Evolutionary conservation across 306 rosid species (phyloP), one percentile per base, ranked within the genome.

Genomic region (Echinosophora koreensis): DNA sequence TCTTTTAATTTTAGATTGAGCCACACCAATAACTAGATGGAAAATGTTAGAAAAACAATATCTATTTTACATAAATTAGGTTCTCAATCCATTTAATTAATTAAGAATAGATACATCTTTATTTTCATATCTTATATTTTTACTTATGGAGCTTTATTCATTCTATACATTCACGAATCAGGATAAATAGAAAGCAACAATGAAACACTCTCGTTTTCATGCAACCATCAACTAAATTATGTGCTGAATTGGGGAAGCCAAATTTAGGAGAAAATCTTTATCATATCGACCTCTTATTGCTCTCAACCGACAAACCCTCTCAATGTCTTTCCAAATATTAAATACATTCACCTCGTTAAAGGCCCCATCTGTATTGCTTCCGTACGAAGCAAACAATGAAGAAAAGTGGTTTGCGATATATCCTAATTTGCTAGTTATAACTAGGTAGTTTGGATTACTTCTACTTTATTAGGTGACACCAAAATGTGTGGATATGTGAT

Each of bases 381-480:
- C n/a, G 6, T 52, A 14, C 8, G 6, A 27, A 76, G 73, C 73
- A 65, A 64, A n/a, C 72, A 51, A 38, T 8, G 11, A 18, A 46
- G 41, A 64, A 52, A 57, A 27, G 14, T 8, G 42, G 14, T 22
- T 76, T 9, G 39, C n/a, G 54, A 22, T 32, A 28, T 44, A 56
- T 16, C n/a, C 8, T 59, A 22, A 22, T 22, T 73, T 32, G 22
- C 56, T 47, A 51, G 41, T 35, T 49, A 49, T 58, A 64, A 22
- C 34, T 7, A 64, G 15, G 38, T 5, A 47, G 66, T 54, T 76
- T 55, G 56, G 16, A 60, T 60, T 3, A 18, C 42, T 37, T 63
- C 6, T 16, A 5, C 63, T 51, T 75, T 9, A 51, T 72, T 72
- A 34, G 69, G 69, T 73, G 74, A 42, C 49, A 77, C 69, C 62